Evolutionary conservation across 805 yeast species (phyloP).

Genomic region (Saccharomycopsis sp.): DNA sequence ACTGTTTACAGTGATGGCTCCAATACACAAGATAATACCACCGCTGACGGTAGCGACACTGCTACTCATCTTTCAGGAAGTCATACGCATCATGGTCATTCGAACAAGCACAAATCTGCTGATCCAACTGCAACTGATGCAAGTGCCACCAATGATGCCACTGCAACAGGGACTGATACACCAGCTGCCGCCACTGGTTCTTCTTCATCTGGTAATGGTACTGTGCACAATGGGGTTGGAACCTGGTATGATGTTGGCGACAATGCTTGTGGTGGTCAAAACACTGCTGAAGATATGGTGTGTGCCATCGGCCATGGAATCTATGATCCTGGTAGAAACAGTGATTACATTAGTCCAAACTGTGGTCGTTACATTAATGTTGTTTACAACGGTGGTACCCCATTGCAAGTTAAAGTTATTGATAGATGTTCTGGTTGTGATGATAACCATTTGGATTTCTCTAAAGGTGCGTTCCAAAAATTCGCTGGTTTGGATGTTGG

Average conservation of each 20-base stretch:
- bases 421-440: slow-evolving; percentile 47
- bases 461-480: slow-evolving; percentile 43
- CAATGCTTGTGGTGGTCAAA: slow-evolving; percentile 50
- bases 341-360: slow-evolving; percentile 30
- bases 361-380: slow-evolving; percentile 47
- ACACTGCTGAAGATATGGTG: slow-evolving; percentile 38
- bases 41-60: no score
- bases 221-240: slow-evolving; percentile 31
- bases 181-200: slow-evolving; percentile 22
- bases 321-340: slow-evolving; percentile 26
- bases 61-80: no score
- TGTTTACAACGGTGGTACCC: slow-evolving; percentile 40
- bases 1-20: no score
- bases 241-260: slow-evolving; percentile 34
- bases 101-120: no score
- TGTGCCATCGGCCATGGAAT: slow-evolving; percentile 44
- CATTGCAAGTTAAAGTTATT: slow-evolving; percentile 47
- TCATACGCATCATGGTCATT: no score
- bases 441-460: slow-evolving; percentile 42
- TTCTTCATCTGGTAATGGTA: slow-evolving; percentile 20
- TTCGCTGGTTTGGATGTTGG: no score
- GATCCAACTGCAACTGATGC: no score
- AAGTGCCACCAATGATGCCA: no score
- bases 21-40: no score
- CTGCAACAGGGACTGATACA: background rate